These are phyloP conservation scores for Mortierella sp. DNA, from an alignment of 371 early-diverging fungal species.

Conservation along the genomic window DNA sequence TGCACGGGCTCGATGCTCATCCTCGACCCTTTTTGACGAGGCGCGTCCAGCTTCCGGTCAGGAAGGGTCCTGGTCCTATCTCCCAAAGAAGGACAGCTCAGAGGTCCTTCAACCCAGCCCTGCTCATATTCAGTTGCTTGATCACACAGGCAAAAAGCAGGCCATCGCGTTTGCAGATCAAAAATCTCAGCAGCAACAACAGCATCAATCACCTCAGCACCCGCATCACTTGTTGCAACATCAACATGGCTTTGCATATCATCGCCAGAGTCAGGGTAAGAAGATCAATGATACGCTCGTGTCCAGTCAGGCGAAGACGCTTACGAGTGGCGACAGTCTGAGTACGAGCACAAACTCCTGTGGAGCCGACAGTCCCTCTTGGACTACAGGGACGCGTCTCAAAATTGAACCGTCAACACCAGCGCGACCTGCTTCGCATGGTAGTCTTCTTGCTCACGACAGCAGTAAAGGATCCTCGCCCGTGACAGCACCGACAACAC, in stretches of 20 bases:
- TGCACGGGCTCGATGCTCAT: constrained; percentile 46
- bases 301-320: neutral
- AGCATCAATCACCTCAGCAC: too few relatives aligned
- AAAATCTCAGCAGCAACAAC: too few relatives aligned
- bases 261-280: neutral
- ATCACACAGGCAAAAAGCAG: constrained; percentile 14
- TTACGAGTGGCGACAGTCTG: neutral
- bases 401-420: constrained; percentile 41
- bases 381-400: constrained; percentile 14
- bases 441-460: neutral
- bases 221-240: constrained; percentile 6
- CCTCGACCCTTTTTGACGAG: constrained; percentile 52
- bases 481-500: constrained; percentile 20
- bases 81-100: constrained; percentile 8
- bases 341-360: neutral
- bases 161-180: constrained; percentile 14
- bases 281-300: neutral
- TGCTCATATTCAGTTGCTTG: constrained; percentile 5
- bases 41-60: constrained; percentile 20
- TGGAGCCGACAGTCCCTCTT: constrained; percentile 23
- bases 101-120: constrained; percentile 10
- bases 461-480: constrained; percentile 26
- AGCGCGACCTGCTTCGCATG: constrained; percentile 8
- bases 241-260: neutral
- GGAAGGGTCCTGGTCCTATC: constrained; percentile 17